phyloP scores from a whole-genome alignment of 495 filamentous ascomycete genomes.

The Penicillium ochrochloron region DNA sequence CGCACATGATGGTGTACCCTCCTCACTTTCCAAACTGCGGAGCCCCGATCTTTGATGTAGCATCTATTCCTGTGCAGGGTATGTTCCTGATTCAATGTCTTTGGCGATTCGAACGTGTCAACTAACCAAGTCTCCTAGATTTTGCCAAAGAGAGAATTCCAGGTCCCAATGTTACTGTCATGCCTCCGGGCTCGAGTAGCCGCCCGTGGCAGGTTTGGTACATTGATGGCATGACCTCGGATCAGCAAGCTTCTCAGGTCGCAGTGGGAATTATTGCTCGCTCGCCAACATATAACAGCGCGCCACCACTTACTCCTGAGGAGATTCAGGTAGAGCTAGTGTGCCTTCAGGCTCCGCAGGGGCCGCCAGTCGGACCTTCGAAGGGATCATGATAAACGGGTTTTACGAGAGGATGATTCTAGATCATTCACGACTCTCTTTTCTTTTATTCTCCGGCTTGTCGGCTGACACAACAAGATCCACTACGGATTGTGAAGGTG shows the following conservation, averaged over 20 bases:
- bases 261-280: conserved; percentile 50
- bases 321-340: conserved; percentile 48
- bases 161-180: conserved; percentile 34
- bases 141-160: conserved; percentile 42
- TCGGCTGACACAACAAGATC: background rate
- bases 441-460: background rate
- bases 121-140: conserved; percentile 28
- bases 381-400: conserved; percentile 21
- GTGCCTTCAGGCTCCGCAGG: conserved; percentile 45
- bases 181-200: conserved; percentile 35
- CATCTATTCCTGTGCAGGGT: conserved; percentile 44
- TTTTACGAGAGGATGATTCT: conserved; percentile 1
- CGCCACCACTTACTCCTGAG: conserved; percentile 30
- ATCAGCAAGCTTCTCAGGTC: conserved; percentile 44
- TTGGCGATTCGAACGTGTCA: background rate
- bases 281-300: conserved; percentile 36
- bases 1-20: conserved; percentile 32
- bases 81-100: conserved; percentile 19
- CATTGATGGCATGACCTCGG: conserved; percentile 42
- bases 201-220: conserved; percentile 49
- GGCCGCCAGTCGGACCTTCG: conserved; percentile 30
- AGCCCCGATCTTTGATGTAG: conserved; percentile 41
- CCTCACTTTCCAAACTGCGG: conserved; percentile 37
- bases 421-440: conserved; percentile 2
- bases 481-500: background rate